Evolutionary conservation across 2,329 filamentous ascomycete species (phyloP).

Genomic region (Diaporthe sp.): DNA sequence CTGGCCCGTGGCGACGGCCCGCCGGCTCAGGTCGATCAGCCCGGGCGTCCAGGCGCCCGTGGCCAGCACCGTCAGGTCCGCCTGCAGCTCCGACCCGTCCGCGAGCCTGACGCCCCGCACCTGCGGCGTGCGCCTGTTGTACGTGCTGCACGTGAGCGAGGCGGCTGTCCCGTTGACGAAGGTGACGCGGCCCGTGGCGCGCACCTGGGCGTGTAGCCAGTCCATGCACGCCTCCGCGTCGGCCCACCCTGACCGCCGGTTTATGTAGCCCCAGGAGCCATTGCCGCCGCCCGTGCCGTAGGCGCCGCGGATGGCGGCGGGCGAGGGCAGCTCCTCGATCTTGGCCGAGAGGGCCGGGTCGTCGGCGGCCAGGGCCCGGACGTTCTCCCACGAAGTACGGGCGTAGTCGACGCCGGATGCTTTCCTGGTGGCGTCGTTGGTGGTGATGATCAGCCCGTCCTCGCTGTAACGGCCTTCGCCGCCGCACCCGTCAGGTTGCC

Average conservation of each 20-base stretch:
- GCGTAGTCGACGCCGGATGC: constrained; percentile 71
- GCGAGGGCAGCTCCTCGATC: constrained; percentile 61
- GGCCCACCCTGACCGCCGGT: constrained; percentile 83
- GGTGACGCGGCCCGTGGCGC: constrained; percentile 66
- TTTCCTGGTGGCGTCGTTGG: constrained; percentile 56
- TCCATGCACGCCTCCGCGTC: constrained; percentile 80
- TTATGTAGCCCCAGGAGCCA: constrained; percentile 80
- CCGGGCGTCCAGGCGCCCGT: constrained; percentile 89
- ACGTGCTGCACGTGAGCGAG: constrained; percentile 54
- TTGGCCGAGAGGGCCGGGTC: constrained; percentile 53
- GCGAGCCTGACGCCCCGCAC: constrained; percentile 67
- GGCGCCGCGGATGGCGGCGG: constrained; percentile 58
- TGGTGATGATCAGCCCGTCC: constrained; percentile 76
- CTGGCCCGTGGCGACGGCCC: constrained; percentile 86
- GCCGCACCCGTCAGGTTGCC: constrained; percentile 69
- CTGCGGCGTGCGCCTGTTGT: constrained; percentile 45
- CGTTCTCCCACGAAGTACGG: constrained; percentile 72
- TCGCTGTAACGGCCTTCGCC: constrained; percentile 78
- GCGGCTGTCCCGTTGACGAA: constrained; percentile 67
- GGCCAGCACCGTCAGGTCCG: constrained; percentile 82
- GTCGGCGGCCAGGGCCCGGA: constrained; percentile 61
- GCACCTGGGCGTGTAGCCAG: constrained; percentile 70
- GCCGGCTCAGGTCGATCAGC: constrained; percentile 82
- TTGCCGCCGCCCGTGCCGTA: constrained; percentile 64
- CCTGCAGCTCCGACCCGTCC: constrained; percentile 52